Evolutionary conservation across 305 asterid genomes (phyloP).

Genomic region (Andrographis paniculata): DNA sequence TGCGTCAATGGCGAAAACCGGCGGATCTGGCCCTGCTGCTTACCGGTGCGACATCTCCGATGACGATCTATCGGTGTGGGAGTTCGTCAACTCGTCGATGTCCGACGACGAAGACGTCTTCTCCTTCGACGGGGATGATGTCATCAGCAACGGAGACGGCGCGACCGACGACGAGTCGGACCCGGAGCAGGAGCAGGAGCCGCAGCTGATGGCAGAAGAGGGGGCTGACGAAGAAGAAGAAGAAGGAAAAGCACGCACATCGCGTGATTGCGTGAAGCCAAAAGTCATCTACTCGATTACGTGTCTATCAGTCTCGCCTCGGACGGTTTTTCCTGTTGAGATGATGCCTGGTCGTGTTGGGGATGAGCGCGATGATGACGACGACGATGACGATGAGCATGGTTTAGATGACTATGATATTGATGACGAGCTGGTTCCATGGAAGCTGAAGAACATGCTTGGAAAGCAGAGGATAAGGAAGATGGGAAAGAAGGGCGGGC

Average conservation of each 20-base stretch:
- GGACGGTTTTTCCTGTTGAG: constrained; percentile 23
- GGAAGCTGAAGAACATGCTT: constrained; percentile 41
- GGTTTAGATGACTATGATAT: constrained; percentile 26
- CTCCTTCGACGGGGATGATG: constrained; percentile 43
- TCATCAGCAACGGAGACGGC: constrained; percentile 5
- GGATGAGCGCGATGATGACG: constrained; percentile 10
- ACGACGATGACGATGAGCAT: constrained; percentile 12
- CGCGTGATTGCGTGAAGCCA: constrained; percentile 6
- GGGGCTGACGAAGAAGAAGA: too few species aligned
- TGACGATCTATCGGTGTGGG: constrained; percentile 64
- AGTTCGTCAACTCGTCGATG: constrained; percentile 53
- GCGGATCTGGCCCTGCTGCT: constrained; percentile 27
- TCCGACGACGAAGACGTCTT: constrained; percentile 42
- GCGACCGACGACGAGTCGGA: constrained; percentile 6
- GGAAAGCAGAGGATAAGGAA: constrained; percentile 72
- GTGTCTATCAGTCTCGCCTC: constrained; percentile 28
- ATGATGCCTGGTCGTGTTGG: constrained; percentile 6
- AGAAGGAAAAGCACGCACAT: constrained; percentile 6
- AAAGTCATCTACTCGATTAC: constrained; percentile 20
- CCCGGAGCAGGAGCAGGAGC: constrained; percentile 1
- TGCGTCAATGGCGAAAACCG: constrained; percentile 19
- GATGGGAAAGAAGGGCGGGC: constrained; percentile 49
- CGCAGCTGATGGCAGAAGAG: constrained; percentile 6
- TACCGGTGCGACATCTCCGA: constrained; percentile 22
- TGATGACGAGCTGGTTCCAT: constrained; percentile 71